Evolutionary conservation across 2,329 filamentous ascomycete species (phyloP).

Genomic region (Claviceps monticola): DNA sequence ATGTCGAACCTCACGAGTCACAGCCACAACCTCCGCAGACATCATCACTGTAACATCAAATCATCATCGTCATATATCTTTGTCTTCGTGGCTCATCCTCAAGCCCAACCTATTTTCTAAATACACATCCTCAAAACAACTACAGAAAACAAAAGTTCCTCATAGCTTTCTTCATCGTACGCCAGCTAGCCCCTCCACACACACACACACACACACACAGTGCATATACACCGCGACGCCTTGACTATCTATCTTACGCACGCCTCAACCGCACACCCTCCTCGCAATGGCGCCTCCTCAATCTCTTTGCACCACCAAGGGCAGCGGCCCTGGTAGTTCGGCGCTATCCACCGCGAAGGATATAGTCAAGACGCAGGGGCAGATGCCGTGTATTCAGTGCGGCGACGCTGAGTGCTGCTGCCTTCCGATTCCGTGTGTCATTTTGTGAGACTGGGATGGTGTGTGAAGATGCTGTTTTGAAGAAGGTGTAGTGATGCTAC

Average conservation of each 20-base stretch:
- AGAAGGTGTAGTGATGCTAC: not conserved
- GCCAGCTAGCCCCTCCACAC: too few relatives aligned
- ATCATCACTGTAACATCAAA: too few relatives aligned
- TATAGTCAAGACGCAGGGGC: slow-evolving; percentile 35
- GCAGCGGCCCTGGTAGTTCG: slow-evolving; percentile 33
- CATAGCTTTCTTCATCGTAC: too few relatives aligned
- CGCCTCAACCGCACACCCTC: not conserved
- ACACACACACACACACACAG: too few relatives aligned
- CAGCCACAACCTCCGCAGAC: too few relatives aligned
- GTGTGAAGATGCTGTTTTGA: too few relatives aligned
- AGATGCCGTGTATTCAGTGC: slow-evolving; percentile 36
- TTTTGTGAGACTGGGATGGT: slow-evolving; percentile 25
- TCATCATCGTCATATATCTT: too few relatives aligned
- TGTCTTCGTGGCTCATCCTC: too few relatives aligned
- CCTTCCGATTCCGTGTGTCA: slow-evolving; percentile 37
- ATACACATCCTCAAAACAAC: too few relatives aligned
- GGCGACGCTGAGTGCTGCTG: slow-evolving; percentile 40
- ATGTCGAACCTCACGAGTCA: too few relatives aligned
- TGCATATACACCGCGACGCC: not conserved
- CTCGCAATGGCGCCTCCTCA: slow-evolving; percentile 12
- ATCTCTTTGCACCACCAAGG: slow-evolving; percentile 10
- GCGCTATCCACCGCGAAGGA: slow-evolving; percentile 34
- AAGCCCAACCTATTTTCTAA: too few relatives aligned
- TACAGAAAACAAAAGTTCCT: too few relatives aligned
- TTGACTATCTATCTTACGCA: not conserved